Base-by-base conservation (phyloP, 768 basidiomycete genomes). In the Megacollybia marginata region DNA sequence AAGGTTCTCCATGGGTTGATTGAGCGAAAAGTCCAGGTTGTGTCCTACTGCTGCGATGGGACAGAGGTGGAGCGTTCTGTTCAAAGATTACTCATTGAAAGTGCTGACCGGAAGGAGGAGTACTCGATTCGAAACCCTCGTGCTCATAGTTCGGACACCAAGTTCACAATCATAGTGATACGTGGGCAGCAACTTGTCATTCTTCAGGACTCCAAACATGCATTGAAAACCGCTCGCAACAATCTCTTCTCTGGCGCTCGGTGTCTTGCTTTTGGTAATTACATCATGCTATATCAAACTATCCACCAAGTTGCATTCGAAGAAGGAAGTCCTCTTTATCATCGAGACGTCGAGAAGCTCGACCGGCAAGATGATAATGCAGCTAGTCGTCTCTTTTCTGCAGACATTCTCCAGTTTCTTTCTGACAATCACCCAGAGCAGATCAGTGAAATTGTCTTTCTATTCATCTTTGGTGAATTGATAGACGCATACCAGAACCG, bases 381-480 rank as follows among this genome's bases (percentile, higher is more conserved):
- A 0, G 74, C 73, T 0, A 48, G 63, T 3, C 62, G 68, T 0
- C 53, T 75, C 0, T n/a, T n/a, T n/a, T n/a, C n/a, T n/a, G n/a
- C 51, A 61, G 32, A 57, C 70, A 42, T 59, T 0, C 23, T 28
- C 6, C 11, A 31, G 62, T 59, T 5, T 53, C 71, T 65, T 9
- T 43, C 51, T 3, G 44, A 62, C 0, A 43, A 62, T 15, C 54
- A 63, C 48, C 62, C 67, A 0, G 60, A 68, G 2, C 42, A 57
- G 0, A n/a, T 54, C 1, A 69, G 65, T 2, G 16, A 55, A 0
- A 58, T 62, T n/a, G 55, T 68, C 1, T 76, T 67, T 49, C 62
- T 74, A 1, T 76, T 75, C 48, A 52, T 74, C 13, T 62, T 68
- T 33, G 69, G 68, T 0, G 67, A 73, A 42, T 52, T 71, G 0